Percentiles rank a stretch among this genome's conserved stretches.
phyloP scores from a whole-genome alignment of 1,284 basidiomycete species.

The Fereydounia khargensis region DNA sequence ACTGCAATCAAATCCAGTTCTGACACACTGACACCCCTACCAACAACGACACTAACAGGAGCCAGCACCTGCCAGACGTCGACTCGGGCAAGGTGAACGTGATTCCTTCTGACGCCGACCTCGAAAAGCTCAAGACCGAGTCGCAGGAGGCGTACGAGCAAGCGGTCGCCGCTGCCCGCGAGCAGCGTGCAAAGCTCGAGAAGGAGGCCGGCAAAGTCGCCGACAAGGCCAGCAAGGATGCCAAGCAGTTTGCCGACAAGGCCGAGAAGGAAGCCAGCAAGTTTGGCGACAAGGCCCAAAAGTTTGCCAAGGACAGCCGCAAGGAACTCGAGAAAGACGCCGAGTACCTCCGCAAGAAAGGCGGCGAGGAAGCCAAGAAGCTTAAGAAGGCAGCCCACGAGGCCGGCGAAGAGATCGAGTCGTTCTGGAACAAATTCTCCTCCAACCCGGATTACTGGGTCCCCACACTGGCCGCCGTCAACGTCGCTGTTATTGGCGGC shows the following conservation, averaged over 20 bases:
- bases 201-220: conserved; percentile 17
- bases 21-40: background rate
- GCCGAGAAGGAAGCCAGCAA: conserved; percentile 5
- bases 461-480: conserved; percentile 49
- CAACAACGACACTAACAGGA: conserved; percentile 2
- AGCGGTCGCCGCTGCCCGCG: conserved; percentile 19
- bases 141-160: conserved; percentile 32
- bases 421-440: conserved; percentile 44
- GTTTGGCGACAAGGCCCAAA: conserved; percentile 22
- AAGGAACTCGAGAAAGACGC: conserved; percentile 40
- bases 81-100: conserved; percentile 41
- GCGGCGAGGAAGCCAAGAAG: conserved; percentile 27
- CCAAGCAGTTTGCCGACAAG: conserved; percentile 15
- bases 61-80: conserved; percentile 20
- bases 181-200: conserved; percentile 30
- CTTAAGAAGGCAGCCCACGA: conserved; percentile 31
- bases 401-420: conserved; percentile 44
- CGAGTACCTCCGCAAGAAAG: conserved; percentile 13
- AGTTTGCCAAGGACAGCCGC: conserved; percentile 23
- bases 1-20: background rate
- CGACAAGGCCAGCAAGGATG: conserved; percentile 12
- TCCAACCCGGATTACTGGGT: conserved; percentile 51
- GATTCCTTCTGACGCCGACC: conserved; percentile 28
- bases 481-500: conserved; percentile 49
- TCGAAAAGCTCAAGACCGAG: conserved; percentile 45